Evolutionary conservation across 2,329 filamentous ascomycete genomes (phyloP).

Genomic region (Hortaea werneckii): DNA sequence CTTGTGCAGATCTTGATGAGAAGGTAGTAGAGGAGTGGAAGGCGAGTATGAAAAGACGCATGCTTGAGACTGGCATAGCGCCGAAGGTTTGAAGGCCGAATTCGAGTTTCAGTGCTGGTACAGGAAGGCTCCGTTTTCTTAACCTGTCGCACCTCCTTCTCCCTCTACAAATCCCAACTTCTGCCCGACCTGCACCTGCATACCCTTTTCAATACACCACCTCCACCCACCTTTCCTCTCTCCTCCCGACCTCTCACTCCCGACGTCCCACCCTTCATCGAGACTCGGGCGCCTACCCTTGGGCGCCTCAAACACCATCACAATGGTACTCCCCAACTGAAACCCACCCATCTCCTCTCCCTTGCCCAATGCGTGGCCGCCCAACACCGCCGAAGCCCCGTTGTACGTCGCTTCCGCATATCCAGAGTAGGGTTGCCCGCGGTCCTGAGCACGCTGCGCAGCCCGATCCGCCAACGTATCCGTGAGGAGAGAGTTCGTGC

Average conservation of each 20-base stretch:
- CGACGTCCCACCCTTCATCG: conserved; percentile 49
- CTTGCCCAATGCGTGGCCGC: conserved; percentile 70
- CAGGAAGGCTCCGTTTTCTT: neutral
- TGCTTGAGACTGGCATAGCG: neutral
- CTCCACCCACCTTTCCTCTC: conserved; percentile 58
- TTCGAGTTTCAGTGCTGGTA: too few relatives aligned
- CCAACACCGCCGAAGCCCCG: conserved; percentile 63
- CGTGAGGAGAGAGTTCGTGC: conserved; percentile 83
- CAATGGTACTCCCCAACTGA: conserved; percentile 87
- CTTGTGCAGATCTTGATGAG: neutral
- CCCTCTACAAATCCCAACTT: conserved; percentile 66
- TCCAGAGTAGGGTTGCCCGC: conserved; percentile 77
- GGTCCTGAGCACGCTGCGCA: conserved; percentile 63
- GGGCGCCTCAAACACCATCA: conserved; percentile 92
- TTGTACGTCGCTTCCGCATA: conserved; percentile 88
- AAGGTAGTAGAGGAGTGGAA: neutral
- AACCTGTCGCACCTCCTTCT: conserved; percentile 5
- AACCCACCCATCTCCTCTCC: conserved; percentile 99
- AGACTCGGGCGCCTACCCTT: conserved; percentile 47
- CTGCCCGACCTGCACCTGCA: conserved; percentile 81
- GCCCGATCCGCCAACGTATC: conserved; percentile 85
- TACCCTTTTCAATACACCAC: conserved; percentile 80
- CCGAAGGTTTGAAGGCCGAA: too few relatives aligned
- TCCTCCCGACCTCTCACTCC: conserved; percentile 34
- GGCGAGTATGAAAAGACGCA: neutral